phyloP scores from a whole-genome alignment of 2,329 filamentous ascomycete species.

The Colletotrichum acutatum region DNA sequence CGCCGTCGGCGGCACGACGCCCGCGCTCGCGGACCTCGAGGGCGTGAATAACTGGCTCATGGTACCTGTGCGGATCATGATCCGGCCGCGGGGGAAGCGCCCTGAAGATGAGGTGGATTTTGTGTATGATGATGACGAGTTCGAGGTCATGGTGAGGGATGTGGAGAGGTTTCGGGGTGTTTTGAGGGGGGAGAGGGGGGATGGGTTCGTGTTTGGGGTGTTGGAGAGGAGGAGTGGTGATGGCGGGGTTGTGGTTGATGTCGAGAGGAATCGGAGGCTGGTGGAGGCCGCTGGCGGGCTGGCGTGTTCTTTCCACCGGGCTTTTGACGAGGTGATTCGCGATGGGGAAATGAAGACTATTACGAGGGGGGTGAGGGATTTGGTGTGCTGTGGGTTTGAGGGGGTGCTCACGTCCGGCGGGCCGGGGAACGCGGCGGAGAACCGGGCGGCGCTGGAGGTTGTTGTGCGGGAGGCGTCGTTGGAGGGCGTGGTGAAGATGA shows the following conservation, averaged over 20 bases:
- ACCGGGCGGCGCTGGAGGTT: constrained; percentile 49
- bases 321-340: constrained; percentile 61
- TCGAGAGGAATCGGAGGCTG: constrained; percentile 51
- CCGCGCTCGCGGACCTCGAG: constrained; percentile 52
- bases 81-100: constrained; percentile 58
- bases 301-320: constrained; percentile 65
- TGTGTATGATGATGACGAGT: constrained; percentile 58
- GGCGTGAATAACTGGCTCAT: constrained; percentile 36
- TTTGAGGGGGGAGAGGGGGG: constrained; percentile 54
- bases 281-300: constrained; percentile 54
- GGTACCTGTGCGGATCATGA: constrained; percentile 64
- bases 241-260: constrained; percentile 49
- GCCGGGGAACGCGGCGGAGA: constrained; percentile 50
- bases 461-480: constrained; percentile 46
- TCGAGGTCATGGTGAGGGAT: constrained; percentile 52
- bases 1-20: constrained; percentile 61
- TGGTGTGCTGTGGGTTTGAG: constrained; percentile 58
- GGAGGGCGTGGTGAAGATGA: no score
- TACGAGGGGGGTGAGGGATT: constrained; percentile 44
- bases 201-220: constrained; percentile 68
- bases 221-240: constrained; percentile 40
- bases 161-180: constrained; percentile 46
- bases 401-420: constrained; percentile 66
- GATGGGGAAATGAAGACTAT: constrained; percentile 34
- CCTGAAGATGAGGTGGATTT: constrained; percentile 52